Conservation (phyloP, 177 flowering plant species). For the Tripterygium wilfordii region DNA sequence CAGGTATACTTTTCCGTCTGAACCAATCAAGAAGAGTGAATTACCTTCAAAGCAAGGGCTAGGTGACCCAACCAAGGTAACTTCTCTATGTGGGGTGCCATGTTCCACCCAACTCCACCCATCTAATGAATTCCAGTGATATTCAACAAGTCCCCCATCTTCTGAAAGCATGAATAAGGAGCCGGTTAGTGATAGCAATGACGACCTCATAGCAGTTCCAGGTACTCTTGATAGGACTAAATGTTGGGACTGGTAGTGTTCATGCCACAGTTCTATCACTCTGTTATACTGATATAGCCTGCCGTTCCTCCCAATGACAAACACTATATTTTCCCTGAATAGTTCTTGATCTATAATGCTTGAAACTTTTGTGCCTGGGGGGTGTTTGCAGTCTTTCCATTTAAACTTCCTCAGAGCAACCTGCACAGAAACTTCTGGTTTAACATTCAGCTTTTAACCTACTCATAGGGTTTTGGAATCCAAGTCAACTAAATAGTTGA, state of each 20-base stretch:
- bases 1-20: conserved; percentile 73
- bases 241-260: conserved; percentile 81
- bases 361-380: conserved; percentile 55
- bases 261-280: conserved; percentile 79
- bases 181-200: conserved; percentile 42
- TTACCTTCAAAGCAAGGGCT: conserved; percentile 66
- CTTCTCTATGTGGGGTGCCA: conserved; percentile 60
- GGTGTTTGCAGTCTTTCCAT: conserved; percentile 82
- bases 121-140: conserved; percentile 61
- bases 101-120: conserved; percentile 97
- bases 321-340: conserved; percentile 67
- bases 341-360: conserved; percentile 71
- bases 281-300: conserved; percentile 82
- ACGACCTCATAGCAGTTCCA: conserved; percentile 64
- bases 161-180: conserved; percentile 76
- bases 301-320: conserved; percentile 65
- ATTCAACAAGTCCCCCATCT: conserved; percentile 77
- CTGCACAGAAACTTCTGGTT: conserved; percentile 18
- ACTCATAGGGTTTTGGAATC: neutral
- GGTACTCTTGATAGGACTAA: conserved; percentile 58
- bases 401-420: conserved; percentile 65
- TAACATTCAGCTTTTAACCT: neutral
- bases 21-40: conserved; percentile 68
- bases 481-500: neutral
- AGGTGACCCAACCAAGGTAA: conserved; percentile 56